These are phyloP conservation scores for Sporothrix variecibatus DNA, from an alignment of 2,329 filamentous ascomycete species.

Conservation along the genomic window DNA sequence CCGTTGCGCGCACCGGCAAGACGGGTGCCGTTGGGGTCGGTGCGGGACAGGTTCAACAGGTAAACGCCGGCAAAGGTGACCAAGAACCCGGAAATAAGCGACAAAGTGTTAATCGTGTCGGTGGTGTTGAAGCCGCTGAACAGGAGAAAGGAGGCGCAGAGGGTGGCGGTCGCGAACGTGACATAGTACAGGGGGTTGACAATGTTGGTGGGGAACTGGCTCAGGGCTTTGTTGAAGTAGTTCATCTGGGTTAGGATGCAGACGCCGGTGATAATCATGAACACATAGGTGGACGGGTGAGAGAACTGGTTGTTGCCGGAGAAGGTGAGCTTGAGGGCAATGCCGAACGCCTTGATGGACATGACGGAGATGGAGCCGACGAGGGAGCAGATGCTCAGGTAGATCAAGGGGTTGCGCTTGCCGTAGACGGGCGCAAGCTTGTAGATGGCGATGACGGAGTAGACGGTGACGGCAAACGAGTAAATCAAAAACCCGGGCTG, in stretches of 20 bases:
- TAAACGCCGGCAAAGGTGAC: conserved; percentile 96
- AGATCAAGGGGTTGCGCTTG: conserved; percentile 93
- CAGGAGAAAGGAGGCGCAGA: conserved; percentile 92
- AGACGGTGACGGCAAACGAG: conserved; percentile 74
- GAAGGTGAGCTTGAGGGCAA: conserved; percentile 93
- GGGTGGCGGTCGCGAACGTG: conserved; percentile 91
- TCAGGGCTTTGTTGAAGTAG: conserved; percentile 98
- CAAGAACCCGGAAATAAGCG: conserved; percentile 87
- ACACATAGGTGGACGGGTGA: conserved; percentile 95
- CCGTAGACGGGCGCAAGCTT: conserved; percentile 85
- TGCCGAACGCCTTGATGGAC: conserved; percentile 98
- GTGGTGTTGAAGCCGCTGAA: conserved; percentile 96
- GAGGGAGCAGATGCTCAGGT: conserved; percentile 95
- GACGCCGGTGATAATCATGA: conserved; percentile 86
- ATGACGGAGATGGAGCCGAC: conserved; percentile 98
- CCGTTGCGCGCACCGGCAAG: conserved; percentile 59
- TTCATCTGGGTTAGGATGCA: conserved; percentile 99
- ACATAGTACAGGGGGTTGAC: conserved; percentile 98
- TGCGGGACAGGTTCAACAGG: conserved; percentile 89
- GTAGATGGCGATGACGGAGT: conserved; percentile 95
- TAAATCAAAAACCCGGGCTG: conserved; percentile 91
- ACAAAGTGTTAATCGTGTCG: conserved; percentile 87
- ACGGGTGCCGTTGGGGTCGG: conserved; percentile 78
- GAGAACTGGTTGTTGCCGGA: conserved; percentile 92
- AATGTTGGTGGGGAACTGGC: conserved; percentile 95